Percentiles rank a stretch among this genome's conserved stretches.
phyloP scores from a whole-genome alignment of 768 basidiomycete species.

The Lactifluus subvellereus region DNA sequence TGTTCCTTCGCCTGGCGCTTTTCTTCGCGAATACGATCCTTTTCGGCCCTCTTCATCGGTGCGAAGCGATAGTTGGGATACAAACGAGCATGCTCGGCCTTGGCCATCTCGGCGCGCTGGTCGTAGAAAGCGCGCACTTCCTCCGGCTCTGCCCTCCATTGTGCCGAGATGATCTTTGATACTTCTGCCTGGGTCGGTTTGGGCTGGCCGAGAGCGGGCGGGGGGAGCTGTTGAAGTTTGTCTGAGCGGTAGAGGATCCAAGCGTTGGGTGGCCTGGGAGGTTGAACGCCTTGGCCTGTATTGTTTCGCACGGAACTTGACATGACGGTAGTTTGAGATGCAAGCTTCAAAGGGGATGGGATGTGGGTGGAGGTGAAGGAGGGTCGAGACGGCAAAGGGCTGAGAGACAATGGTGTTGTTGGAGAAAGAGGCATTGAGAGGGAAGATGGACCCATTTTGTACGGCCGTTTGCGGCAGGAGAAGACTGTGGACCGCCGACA shows the following conservation, averaged over 20 bases:
- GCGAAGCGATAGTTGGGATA: conserved; percentile 24
- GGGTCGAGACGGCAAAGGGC: not conserved
- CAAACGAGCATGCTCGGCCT: conserved; percentile 18
- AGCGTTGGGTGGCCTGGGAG: conserved; percentile 42
- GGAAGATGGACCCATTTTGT: conserved; percentile 19
- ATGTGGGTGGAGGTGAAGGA: not conserved
- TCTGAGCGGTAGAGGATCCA: conserved; percentile 49
- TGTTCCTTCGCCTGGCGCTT: conserved; percentile 14
- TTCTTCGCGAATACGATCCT: conserved; percentile 22
- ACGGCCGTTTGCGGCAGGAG: conserved; percentile 6
- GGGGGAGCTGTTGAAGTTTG: conserved; percentile 34
- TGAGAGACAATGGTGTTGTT: conserved; percentile 1
- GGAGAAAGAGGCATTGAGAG: not conserved
- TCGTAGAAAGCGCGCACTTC: conserved; percentile 29
- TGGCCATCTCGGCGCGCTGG: conserved; percentile 17
- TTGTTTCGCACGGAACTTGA: conserved; percentile 7
- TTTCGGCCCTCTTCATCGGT: conserved; percentile 21
- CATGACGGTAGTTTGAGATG: conserved; percentile 7
- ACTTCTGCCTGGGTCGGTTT: conserved; percentile 38
- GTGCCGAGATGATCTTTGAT: conserved; percentile 37
- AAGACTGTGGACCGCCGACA: not conserved
- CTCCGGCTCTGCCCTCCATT: conserved; percentile 37
- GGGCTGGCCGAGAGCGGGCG: conserved; percentile 25
- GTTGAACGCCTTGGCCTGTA: conserved; percentile 7
- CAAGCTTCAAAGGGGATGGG: not conserved